Evolutionary conservation across 805 yeast species (phyloP).

Genomic region (Nakazawaea ishiwadae): DNA sequence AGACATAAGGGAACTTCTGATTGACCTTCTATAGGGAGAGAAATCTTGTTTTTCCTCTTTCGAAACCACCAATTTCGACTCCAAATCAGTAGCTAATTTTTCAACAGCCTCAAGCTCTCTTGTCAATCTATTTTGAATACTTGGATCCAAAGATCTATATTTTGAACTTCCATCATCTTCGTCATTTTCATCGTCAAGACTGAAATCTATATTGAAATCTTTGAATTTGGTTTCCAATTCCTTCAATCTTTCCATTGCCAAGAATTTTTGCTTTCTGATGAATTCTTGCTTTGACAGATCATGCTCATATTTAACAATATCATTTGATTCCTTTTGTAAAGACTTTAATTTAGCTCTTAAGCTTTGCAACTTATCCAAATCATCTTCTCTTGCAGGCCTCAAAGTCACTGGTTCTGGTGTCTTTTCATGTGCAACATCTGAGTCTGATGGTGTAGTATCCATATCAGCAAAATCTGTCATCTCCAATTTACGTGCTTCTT

Average conservation of each 20-base stretch:
- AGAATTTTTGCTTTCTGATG: constrained; percentile 53
- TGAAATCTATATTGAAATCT: constrained; percentile 58
- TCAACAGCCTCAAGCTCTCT: constrained; percentile 40
- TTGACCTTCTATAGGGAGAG: constrained; percentile 6
- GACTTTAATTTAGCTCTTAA: constrained; percentile 55
- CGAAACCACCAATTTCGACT: constrained; percentile 28
- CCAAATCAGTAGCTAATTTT: constrained; percentile 33
- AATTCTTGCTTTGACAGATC: constrained; percentile 43
- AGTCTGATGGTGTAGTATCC: constrained; percentile 17
- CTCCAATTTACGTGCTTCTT: constrained; percentile 82
- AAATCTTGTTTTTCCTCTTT: constrained; percentile 12
- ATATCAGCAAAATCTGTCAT: constrained; percentile 71
- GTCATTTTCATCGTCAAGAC: constrained; percentile 21
- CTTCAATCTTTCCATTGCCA: constrained; percentile 67
- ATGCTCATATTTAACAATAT: constrained; percentile 61
- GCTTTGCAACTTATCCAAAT: constrained; percentile 48
- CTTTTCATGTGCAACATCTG: constrained; percentile 12
- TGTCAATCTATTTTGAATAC: constrained; percentile 24
- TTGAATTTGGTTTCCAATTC: constrained; percentile 65
- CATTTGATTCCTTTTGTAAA: constrained; percentile 72
- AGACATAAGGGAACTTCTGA: constrained; percentile 9
- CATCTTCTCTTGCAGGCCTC: constrained; percentile 41
- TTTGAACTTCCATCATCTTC: constrained; percentile 17
- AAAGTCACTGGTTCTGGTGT: constrained; percentile 25
- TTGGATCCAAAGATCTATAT: constrained; percentile 12